A percentile compares a stretch with the other conserved stretches of the same genome.
phyloP scores from a whole-genome alignment of 2,329 filamentous ascomycete genomes.

The Hymenoscyphus salicellus region DNA sequence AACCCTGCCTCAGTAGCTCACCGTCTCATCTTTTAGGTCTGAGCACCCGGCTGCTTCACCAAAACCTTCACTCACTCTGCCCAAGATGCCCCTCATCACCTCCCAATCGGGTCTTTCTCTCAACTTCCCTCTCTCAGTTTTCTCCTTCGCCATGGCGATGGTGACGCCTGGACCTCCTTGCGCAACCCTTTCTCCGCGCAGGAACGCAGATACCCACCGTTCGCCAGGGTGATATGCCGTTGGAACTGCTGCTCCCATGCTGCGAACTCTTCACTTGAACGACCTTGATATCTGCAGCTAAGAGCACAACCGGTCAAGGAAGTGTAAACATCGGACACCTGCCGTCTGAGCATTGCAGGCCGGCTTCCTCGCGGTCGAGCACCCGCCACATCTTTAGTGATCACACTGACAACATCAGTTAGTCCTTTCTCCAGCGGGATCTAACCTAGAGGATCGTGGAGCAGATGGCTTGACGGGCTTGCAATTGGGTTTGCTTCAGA shows the following conservation, averaged over 20 bases:
- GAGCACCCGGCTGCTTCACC: not conserved
- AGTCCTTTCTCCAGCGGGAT: not conserved
- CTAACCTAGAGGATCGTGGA: not conserved
- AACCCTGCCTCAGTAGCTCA: not conserved
- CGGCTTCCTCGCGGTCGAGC: not conserved
- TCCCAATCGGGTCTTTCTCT: constrained; percentile 2
- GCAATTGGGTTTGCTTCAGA: not conserved
- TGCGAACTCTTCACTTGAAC: constrained; percentile 1
- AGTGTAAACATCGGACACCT: constrained; percentile 3
- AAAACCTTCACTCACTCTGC: not conserved
- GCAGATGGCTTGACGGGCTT: not conserved
- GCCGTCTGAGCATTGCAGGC: not conserved
- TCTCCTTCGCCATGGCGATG: not conserved
- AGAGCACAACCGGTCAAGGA: not conserved
- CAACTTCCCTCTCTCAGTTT: not conserved
- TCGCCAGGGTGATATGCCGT: constrained; percentile 6
- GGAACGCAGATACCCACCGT: constrained; percentile 6
- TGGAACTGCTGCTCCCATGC: not conserved
- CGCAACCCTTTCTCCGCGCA: constrained; percentile 8
- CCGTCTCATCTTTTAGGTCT: not conserved
- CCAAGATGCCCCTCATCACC: not conserved
- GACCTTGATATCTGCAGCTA: not conserved
- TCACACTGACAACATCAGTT: not conserved
- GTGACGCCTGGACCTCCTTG: constrained; percentile 2
- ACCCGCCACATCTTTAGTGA: not conserved